Evolutionary conservation across 495 filamentous ascomycete genomes (phyloP).

Genomic region (Aspergillus cavernicola): DNA sequence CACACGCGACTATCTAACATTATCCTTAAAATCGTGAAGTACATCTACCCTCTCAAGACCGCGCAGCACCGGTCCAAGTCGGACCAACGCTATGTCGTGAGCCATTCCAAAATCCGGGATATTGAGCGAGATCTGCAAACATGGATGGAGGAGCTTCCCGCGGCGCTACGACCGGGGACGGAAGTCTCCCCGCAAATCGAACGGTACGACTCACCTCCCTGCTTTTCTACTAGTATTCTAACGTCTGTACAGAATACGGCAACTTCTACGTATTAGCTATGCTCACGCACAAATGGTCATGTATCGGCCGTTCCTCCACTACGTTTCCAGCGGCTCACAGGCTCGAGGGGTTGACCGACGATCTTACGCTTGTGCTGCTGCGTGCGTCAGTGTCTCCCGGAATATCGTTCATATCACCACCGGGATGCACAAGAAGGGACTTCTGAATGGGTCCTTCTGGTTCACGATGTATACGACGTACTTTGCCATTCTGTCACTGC

Average conservation of each 20-base stretch:
- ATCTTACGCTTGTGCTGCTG: conserved; percentile 88
- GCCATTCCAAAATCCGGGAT: conserved; percentile 82
- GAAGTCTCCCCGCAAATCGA: conserved; percentile 70
- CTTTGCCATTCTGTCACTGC: conserved; percentile 83
- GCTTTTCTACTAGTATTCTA: neutral
- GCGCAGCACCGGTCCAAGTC: conserved; percentile 46
- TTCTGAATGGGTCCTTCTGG: conserved; percentile 91
- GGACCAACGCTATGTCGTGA: conserved; percentile 75
- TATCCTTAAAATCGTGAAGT: conserved; percentile 78
- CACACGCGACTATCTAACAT: conserved; percentile 76
- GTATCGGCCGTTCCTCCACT: conserved; percentile 93
- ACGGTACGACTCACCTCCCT: conserved; percentile 53
- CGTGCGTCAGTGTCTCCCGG: conserved; percentile 83
- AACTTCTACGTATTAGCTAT: conserved; percentile 81
- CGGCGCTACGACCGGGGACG: conserved; percentile 67
- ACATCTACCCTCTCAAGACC: conserved; percentile 85
- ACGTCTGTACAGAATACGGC: conserved; percentile 63
- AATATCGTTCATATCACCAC: conserved; percentile 92
- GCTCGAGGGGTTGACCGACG: conserved; percentile 74
- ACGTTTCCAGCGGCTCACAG: conserved; percentile 69
- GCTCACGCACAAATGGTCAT: conserved; percentile 93
- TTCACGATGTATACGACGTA: conserved; percentile 96
- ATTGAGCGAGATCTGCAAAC: conserved; percentile 80
- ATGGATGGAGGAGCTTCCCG: conserved; percentile 80
- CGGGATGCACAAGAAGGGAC: conserved; percentile 78